Evolutionary conservation across 371 early-diverging fungal genomes (phyloP), one percentile per base, ranked within the genome.

Genomic region (Rhizopus arrhizus): DNA sequence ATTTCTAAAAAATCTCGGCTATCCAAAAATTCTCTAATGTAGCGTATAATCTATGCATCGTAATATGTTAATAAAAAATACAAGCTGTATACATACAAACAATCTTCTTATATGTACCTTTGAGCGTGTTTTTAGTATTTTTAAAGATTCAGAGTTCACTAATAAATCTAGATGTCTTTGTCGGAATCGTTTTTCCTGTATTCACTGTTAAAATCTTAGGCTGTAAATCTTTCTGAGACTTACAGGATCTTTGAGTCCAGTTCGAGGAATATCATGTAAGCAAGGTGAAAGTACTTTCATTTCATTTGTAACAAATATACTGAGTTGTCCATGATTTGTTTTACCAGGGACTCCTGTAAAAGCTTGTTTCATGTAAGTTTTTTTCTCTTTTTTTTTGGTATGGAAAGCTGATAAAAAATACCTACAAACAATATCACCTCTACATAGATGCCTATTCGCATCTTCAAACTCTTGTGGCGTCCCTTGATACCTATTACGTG

Each of bases 81-180:
- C 2, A 2, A 22, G 22, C 22, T 22, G 22, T 22, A 22, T 22
- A 22, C 2, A 22, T 22, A 22, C 22, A 22, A 22, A 22, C 2
- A 22, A 2, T 22, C 22, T 22, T 22, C 22, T 22, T 22, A 22
- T 22, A 22, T 22, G 22, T 12, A 82, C 83, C 62, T 82, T 65
- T 5, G 83, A 69, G 11, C 94, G 79, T 16, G 77, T 80, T 16
- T 72, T 67, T 29, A 94, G 73, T 4, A 71, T 83, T 1, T 82
- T 57, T 9, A 76, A 66, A 3, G 86, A 80, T 13, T 87, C 83
- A 13, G 81, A 77, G 71, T 97, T 96, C 33, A 94, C 89, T 12
- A 98, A 65, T 56, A 98, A 80, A 81, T 97, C 98, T 41, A 98
- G 64, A 68, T 95, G 87, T 58, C 98, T 80, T 61, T 88, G 85